Evolutionary conservation across 106 monocot genomes (phyloP).

Genomic region (Acanthochlamys bracteata): DNA sequence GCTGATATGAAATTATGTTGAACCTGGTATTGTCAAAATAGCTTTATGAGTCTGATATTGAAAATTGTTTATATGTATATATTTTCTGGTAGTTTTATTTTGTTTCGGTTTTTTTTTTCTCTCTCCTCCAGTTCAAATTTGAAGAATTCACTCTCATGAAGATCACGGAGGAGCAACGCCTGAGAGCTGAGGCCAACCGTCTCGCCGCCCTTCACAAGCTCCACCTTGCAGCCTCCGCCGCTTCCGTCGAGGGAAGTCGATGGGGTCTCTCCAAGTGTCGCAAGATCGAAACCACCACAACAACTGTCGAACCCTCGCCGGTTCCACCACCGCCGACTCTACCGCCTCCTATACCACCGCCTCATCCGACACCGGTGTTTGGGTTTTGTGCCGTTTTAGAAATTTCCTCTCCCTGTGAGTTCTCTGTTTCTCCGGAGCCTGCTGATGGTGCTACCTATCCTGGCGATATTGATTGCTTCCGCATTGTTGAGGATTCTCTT

Average conservation of each 20-base stretch:
- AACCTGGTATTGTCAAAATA: too few relatives aligned
- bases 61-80: too few relatives aligned
- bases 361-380: slow-evolving; percentile 15
- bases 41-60: too few relatives aligned
- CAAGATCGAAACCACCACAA: slow-evolving; percentile 31
- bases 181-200: slow-evolving; percentile 78
- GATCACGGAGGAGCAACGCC: slow-evolving; percentile 88
- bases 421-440: slow-evolving; percentile 57
- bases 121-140: background rate
- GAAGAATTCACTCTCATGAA: slow-evolving; percentile 31
- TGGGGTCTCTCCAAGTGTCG: slow-evolving; percentile 70
- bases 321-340: slow-evolving; percentile 17
- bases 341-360: background rate
- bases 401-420: slow-evolving; percentile 75
- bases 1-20: too few relatives aligned
- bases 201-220: slow-evolving; percentile 91
- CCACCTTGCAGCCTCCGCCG: slow-evolving; percentile 4
- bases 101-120: background rate
- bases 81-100: too few relatives aligned
- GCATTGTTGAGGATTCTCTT: slow-evolving; percentile 35
- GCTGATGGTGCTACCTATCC: slow-evolving; percentile 40
- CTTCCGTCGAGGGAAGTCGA: slow-evolving; percentile 3
- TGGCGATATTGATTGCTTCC: slow-evolving; percentile 52
- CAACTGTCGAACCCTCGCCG: background rate
- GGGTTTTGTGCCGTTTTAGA: slow-evolving; percentile 52